Evolutionary conservation across 225 moss, liverwort and hornwort species (phyloP), one percentile per base, ranked within the genome.

Genomic region (Asterella californica): DNA sequence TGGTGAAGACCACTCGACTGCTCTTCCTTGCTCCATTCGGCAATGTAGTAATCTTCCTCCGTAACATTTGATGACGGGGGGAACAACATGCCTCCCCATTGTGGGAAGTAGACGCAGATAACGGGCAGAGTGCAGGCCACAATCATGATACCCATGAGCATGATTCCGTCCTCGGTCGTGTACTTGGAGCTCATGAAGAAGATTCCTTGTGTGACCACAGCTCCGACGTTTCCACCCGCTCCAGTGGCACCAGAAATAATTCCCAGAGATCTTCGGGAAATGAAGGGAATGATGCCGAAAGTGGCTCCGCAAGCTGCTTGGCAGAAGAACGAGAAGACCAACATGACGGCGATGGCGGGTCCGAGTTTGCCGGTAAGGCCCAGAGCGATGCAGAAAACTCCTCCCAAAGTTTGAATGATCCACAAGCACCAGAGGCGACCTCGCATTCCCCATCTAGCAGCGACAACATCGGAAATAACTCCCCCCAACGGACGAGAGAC

Each of bases 221-320:
- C 83, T 2, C 92, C 92, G n/a, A 92, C 1, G 57, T 92, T 92
- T 1, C 92, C 92, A 1, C 92, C 92, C 11, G 92, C 92, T 5
- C 90, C 89, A 0, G 91, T 91, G 67, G 88, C 77, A 0, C 92
- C 92, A 0, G 90, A 90, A 30, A 93, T 89, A 0, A 89, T 88
- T 15, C 91, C 92, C 0, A 93, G 74, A 0, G 92, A 93, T 6
- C 92, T 75, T 4, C 92, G 71, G 0, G 94, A 94, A 25, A 92
- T 84, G 84, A 94, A 94, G 0, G 94, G 94, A 0, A 94, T 82
- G 33, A 94, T 83, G 0, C 94, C 94, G 78, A 93, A 93, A 0
- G 91, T 93, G 18, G 91, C 85, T 3, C 93, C 93, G 77, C 93
- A 93, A 0, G 91, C 90, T 0, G 92, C 92, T 47, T 94, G 85